Base-by-base conservation (phyloP, 768 basidiomycete genomes). In the Lactarius tabidus region DNA sequence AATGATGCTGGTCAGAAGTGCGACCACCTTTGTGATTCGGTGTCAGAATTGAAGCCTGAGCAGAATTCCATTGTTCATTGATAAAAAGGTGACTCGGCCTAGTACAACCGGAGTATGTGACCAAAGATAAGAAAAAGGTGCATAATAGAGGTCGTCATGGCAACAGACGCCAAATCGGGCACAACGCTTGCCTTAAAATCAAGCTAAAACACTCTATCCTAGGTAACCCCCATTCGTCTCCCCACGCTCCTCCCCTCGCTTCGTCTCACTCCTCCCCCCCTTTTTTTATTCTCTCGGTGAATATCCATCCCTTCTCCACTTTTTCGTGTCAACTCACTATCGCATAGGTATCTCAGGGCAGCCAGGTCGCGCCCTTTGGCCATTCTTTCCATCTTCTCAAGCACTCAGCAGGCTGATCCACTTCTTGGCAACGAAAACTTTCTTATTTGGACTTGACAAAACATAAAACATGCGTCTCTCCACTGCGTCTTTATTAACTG, bases 321-420 rank as follows among this genome's bases (percentile, higher is more conserved):
- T 28, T n/a, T 39, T 1, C 35, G 9, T 10, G 20, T 51, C 12
- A 17, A 18, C 29, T 45, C 51, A n/a, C n/a, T 33, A 33, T 33
- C 8, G 33, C 8, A 56, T 31, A 66, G 65, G 54, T 39, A 45
- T 84, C 74, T 64, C 79, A 80, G 82, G 87, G 86, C 81, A 84
- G 87, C 87, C 86, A 78, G 85, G 87, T 80, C 77, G 88, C 87
- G 81, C 83, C 84, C 82, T 78, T 82, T 77, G 78, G 75, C 71
- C 35, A 6, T 36, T 36, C 77, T 76, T 73, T 74, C 63, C 70
- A 61, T 54, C 2, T n/a, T 29, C 41, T 60, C 51, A 45, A 41
- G 29, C 58, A 54, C 55, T 70, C 74, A 70, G 70, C 72, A 71
- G 68, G 64, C 71, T 69, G 77, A 76, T 77, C 62, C 67, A 38